Base-by-base conservation (phyloP, 768 basidiomycete genomes). In the Pisolithus tinctorius region DNA sequence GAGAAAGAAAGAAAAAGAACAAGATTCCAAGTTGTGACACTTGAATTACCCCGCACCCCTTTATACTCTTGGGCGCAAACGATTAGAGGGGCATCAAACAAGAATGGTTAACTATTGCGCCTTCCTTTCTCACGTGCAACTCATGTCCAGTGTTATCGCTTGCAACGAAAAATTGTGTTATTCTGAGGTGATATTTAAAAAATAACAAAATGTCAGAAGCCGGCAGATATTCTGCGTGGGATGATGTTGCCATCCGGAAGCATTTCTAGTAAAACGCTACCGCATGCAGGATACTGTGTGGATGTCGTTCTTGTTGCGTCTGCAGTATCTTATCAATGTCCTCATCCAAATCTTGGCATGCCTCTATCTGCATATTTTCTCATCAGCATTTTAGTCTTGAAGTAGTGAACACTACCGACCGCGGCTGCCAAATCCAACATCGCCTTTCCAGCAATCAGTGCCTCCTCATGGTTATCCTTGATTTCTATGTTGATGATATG, bases 401-500 rank as follows among this genome's bases (percentile, higher is more conserved):
- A 13, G n/a, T 53, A 31, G 26, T 45, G 39, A 49, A 42, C 50
- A 8, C 29, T 16, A 76, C 91, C 71, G 62, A 96, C 95, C 49
- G 93, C 87, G 45, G 82, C 75, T 7, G 92, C 93, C 20, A 99
- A 74, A 61, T 95, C 94, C 27, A 98, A 74, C 65, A 98, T 93
- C 2, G 95, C 93, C 67, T 85, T 90, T 16, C 96, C 95, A 25
- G 96, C 96, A 57, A 97, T 92, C 44, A 88, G 74, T 0, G 96
- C 96, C 69, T 99, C 96, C 75, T 98, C 96, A 60, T 97, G 94
- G 63, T 96, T 98, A 70, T 99, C 96, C 73, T 90, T 96, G 70
- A 98, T 98, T 64, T 99, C 96, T 54, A 98, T 81, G 69, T 99
- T 99, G 62, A 99, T 90, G 40, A 99, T 68, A 68, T 99, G 96